Conservation (phyloP, 2,329 filamentous ascomycete species). For the Trichoderma sp. region DNA sequence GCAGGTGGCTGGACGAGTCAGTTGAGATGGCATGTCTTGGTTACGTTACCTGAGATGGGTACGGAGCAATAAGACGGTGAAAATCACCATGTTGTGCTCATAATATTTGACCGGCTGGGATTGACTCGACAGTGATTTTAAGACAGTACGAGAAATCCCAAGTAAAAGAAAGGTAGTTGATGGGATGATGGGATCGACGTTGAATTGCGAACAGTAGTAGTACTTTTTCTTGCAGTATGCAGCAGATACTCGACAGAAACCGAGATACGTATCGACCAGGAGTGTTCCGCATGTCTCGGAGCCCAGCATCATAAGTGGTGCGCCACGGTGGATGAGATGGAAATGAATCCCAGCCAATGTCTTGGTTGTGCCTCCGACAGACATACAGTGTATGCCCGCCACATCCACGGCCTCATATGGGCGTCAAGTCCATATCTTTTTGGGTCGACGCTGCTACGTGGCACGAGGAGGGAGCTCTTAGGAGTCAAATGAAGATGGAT, state of each 20-base stretch:
- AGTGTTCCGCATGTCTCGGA: not conserved
- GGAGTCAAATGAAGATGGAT: not conserved
- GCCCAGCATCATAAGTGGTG: not conserved
- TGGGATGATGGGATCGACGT: not conserved
- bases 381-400: not conserved
- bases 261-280: not conserved
- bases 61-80: not conserved
- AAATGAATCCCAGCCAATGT: not conserved
- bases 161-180: not conserved
- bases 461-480: fast-evolving
- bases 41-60: not conserved
- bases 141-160: not conserved
- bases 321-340: not conserved
- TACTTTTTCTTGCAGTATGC: not conserved
- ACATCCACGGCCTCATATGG: not conserved
- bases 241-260: not conserved
- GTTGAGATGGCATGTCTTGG: not conserved
- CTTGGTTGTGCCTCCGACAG: not conserved
- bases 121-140: not conserved
- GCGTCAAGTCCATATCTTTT: not conserved
- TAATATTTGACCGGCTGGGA: not conserved
- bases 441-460: not conserved
- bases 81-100: not conserved
- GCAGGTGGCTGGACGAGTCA: not conserved
- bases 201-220: not conserved